These are phyloP conservation scores for Chytriomyces confervae DNA, from an alignment of 192 early-diverging fungal species.

Conservation along the genomic window DNA sequence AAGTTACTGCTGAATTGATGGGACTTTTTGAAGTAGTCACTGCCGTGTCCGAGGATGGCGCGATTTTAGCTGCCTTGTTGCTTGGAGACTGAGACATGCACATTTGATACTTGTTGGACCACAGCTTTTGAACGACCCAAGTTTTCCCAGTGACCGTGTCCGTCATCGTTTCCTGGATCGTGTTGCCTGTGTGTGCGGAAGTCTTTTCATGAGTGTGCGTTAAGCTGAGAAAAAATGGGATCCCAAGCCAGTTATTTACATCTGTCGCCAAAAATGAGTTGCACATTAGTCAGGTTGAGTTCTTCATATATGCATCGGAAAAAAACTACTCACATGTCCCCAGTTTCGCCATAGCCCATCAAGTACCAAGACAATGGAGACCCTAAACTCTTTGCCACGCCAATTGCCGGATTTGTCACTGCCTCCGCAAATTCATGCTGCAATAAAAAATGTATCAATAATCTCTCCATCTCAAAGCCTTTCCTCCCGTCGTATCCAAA, in stretches of 20 bases:
- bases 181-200: background rate
- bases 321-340: background rate
- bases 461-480: no score
- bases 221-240: no score
- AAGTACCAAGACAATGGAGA: slow-evolving; percentile 1
- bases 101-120: background rate
- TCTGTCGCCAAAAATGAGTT: no score
- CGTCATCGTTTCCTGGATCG: background rate
- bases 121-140: slow-evolving; percentile 9
- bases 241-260: no score
- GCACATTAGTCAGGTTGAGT: no score
- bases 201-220: no score
- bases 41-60: no score
- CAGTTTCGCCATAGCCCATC: background rate
- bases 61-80: background rate
- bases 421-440: slow-evolving; percentile 14
- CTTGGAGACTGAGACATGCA: background rate
- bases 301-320: no score
- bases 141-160: background rate
- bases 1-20: no score
- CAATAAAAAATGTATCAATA: no score
- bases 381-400: background rate
- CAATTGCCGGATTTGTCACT: background rate
- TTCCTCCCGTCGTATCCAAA: no score
- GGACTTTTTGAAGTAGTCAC: no score